Base-by-base conservation (phyloP, 306 rosid species). In the Macrotyloma uniflorum region DNA sequence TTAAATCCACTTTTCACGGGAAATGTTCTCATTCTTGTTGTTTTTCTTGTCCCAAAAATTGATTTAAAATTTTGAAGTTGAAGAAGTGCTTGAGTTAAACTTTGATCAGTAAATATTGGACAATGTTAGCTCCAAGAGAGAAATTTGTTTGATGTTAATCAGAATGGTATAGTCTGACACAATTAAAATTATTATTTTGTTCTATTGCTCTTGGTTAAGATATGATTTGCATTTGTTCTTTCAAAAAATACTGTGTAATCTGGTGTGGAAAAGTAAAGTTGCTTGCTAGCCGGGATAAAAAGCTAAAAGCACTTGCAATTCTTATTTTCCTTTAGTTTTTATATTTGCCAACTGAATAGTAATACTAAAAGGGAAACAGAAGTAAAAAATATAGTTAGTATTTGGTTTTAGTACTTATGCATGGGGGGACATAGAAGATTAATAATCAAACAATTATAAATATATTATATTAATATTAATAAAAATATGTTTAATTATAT, bases 111-210 rank as follows among this genome's bases (percentile, higher is more conserved):
- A 20, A 53, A 11, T 46, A 13, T 46, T 66, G 57, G 47, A 59
- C 65, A 36, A 10, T 64, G 42, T 72, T 54, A 33, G 55, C 33
- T 49, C 20, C 19, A 10, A 12, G 49, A 8, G 24, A 58, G 62
- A 78, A 36, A 24, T 77, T 5, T 55, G 72, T 83, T 55, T 63
- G 4, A 26, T 13, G 35, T 40, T 26, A 7, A 36, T 45, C 70
- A 42, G 32, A 40, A 77, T 82, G 51, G 45, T 23, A 18, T 24
- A n/a, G 72, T 24, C 47, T 23, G 1, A 51, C 33, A 61, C 23
- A 61, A 30, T 61, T 40, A 23, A 46, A 26, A 33, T 63, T 24
- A 35, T 63, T 18, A 18, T 46, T 59, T 28, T 26, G 11, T 58
- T 26, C 22, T 43, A 20, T 28, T 33, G 76, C 46, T 43, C 57